These are phyloP conservation scores for Coprinopsis marcescibilis DNA, from an alignment of 768 basidiomycete species.

Conservation along the genomic window DNA sequence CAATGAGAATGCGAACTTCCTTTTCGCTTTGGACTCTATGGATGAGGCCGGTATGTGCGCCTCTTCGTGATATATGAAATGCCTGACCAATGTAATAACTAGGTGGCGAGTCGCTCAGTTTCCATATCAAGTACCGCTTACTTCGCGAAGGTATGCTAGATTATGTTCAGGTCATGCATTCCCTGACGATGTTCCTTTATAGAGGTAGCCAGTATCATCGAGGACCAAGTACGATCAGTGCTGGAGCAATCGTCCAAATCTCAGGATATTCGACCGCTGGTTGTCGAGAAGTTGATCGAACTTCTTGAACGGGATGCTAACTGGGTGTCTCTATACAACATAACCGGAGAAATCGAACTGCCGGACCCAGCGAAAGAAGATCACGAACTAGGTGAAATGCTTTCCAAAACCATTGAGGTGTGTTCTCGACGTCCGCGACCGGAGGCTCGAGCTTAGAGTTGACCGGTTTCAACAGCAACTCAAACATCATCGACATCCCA, in stretches of 20 bases:
- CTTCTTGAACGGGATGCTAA: slow-evolving; percentile 54
- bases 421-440: neutral
- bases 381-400: slow-evolving; percentile 23
- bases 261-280: slow-evolving; percentile 32
- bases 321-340: slow-evolving; percentile 67
- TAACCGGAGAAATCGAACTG: slow-evolving; percentile 65
- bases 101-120: slow-evolving; percentile 59
- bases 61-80: slow-evolving; percentile 1
- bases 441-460: neutral
- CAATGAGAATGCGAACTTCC: slow-evolving; percentile 64
- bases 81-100: slow-evolving; percentile 10
- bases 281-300: slow-evolving; percentile 47
- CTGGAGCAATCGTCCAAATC: slow-evolving; percentile 29
- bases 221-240: slow-evolving; percentile 39
- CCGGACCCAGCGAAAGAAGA: slow-evolving; percentile 33
- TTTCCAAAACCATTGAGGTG: slow-evolving; percentile 30
- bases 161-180: neutral
- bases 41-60: slow-evolving; percentile 53
- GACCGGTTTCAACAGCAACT: slow-evolving; percentile 28
- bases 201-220: slow-evolving; percentile 69
- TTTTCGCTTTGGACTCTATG: slow-evolving; percentile 72
- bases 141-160: slow-evolving; percentile 65
- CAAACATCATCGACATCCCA: slow-evolving; percentile 36
- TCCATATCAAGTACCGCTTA: slow-evolving; percentile 72
- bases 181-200: neutral